Evolutionary conservation across 345 rosid genomes (phyloP), one percentile per base, ranked within the genome.

Genomic region (Heritiera littoralis): DNA sequence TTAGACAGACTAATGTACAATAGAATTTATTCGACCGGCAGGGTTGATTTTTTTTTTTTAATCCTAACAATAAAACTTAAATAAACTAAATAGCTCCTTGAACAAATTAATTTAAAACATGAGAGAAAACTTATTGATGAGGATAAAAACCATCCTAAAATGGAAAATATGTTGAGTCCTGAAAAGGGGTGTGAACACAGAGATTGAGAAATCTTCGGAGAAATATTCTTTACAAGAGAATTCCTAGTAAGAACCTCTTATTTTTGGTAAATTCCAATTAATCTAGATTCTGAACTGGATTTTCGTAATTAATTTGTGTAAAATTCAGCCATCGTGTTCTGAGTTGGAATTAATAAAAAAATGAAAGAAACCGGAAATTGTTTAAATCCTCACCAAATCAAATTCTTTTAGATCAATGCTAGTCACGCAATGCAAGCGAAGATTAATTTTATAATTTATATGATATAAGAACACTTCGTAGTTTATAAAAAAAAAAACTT

Each of bases 251-350:
- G 81, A 77, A 58, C 35, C 10, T 56, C 20, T 63, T 75, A 64
- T 18, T 70, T 81, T 51, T 71, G 84, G 85, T 55, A 81, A 78
- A 38, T 56, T 63, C 4, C 80, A 85, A 78, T 83, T 12, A 81
- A 63, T 77, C 68, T 56, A 40, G 56, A 73, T 76, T 76, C 28
- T 71, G 41, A 73, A n/a, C 49, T 81, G 78, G 87, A 86, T 84
- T 86, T 84, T 65, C 45, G 0, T 41, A 48, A 84, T 84, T 72
- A 75, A 75, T 80, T 68, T 14, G 12, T 4, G 40, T 6, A 23
- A 77, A 75, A 67, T n/a, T 75, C 52, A 60, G 9, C 49, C 0
- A 41, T 46, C 46, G n/a, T 60, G 1, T 78, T 20, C 5, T 23
- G 6, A 35, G n/a, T 66, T 41, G n/a, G 14, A 65, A 54, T 14